A percentile compares a stretch with the other conserved stretches of the same genome.
Conservation (phyloP, 225 moss, liverwort and hornwort genomes). For the Marchantia paleacea region DNA sequence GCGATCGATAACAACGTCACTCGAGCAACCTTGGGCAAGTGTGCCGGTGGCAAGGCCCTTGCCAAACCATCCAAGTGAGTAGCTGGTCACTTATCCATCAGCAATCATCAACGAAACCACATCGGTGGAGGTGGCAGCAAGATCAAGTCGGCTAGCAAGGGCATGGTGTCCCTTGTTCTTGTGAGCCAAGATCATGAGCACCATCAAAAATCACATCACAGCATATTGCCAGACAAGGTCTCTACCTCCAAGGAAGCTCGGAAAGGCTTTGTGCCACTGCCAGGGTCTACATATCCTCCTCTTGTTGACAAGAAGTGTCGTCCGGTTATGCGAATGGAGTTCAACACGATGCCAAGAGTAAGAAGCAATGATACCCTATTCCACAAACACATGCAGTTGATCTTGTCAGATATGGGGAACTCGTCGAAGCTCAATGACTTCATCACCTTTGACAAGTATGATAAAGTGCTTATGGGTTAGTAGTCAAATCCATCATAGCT, state of each 20-base stretch:
- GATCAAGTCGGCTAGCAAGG: constrained; percentile 21
- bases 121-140: constrained; percentile 27
- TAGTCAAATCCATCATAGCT: no score
- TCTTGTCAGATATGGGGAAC: not conserved
- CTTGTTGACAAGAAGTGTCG: not conserved
- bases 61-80: constrained; percentile 31
- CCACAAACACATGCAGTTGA: not conserved
- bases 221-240: constrained; percentile 4
- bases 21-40: constrained; percentile 58
- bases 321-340: not conserved
- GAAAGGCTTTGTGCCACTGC: constrained; percentile 24
- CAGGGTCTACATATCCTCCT: constrained; percentile 3
- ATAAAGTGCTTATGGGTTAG: no score
- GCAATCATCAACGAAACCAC: constrained; percentile 26
- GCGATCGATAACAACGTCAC: constrained; percentile 63
- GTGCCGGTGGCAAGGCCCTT: constrained; percentile 4
- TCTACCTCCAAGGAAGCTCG: constrained; percentile 17
- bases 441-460: no score
- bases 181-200: constrained; percentile 1
- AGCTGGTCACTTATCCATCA: constrained; percentile 4
- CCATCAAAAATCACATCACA: constrained; percentile 26
- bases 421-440: constrained; percentile 18
- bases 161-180: constrained; percentile 1
- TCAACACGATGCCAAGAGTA: not conserved
- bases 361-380: constrained; percentile 13